Conservation (phyloP, 2,329 filamentous ascomycete species). For the Trematosphaeria pertusa region DNA sequence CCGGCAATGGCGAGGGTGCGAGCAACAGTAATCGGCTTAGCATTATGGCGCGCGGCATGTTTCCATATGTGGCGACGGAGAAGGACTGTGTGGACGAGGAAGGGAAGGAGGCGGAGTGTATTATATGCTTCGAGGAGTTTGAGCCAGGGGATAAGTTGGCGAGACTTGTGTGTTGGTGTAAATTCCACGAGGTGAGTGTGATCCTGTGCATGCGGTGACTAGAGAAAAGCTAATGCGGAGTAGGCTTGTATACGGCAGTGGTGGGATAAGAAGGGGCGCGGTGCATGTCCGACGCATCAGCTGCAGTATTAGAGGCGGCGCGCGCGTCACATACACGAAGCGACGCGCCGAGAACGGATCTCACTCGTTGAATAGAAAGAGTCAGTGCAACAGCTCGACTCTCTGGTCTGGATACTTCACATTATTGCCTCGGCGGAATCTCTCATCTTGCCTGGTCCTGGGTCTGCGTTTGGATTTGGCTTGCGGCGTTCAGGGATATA, state of each 20-base stretch:
- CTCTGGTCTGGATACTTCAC: too few relatives aligned
- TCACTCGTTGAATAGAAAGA: too few relatives aligned
- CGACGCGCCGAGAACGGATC: too few relatives aligned
- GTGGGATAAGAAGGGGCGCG: slow-evolving; percentile 63
- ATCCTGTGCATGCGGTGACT: not conserved
- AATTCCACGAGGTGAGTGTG: slow-evolving; percentile 62
- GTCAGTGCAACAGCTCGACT: too few relatives aligned
- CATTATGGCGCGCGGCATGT: slow-evolving; percentile 50
- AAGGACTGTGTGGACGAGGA: slow-evolving; percentile 68
- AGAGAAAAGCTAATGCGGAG: slow-evolving; percentile 6
- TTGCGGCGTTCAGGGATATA: slow-evolving; percentile 4
- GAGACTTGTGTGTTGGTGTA: slow-evolving; percentile 68
- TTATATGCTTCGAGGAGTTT: slow-evolving; percentile 71
- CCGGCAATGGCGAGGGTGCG: slow-evolving; percentile 32
- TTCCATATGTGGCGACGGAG: slow-evolving; percentile 65
- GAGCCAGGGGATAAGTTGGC: slow-evolving; percentile 65
- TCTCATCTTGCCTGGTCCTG: too few relatives aligned
- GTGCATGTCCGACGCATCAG: slow-evolving; percentile 68
- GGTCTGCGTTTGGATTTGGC: too few relatives aligned
- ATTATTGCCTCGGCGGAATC: too few relatives aligned
- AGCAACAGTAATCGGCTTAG: slow-evolving; percentile 31
- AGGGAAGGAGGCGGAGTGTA: slow-evolving; percentile 61
- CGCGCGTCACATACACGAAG: too few relatives aligned
- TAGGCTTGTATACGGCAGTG: slow-evolving; percentile 64
- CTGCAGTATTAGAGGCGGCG: slow-evolving; percentile 41